These are phyloP conservation scores for Stramenopiles sp. DNA, from an alignment of 352 stramenopile species.

Conservation along the genomic window DNA sequence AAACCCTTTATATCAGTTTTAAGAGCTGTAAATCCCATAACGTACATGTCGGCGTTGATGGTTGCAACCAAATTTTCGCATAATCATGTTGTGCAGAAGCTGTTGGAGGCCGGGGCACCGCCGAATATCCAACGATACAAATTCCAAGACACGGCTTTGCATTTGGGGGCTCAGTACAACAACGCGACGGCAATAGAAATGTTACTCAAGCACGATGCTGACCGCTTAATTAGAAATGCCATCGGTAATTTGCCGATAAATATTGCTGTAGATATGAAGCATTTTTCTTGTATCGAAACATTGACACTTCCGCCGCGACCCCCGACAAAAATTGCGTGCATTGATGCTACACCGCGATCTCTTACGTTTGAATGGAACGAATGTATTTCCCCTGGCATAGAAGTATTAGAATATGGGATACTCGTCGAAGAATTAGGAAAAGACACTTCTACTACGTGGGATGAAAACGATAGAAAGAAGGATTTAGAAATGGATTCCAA, in stretches of 20 bases:
- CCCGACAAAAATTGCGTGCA: not conserved
- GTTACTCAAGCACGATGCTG: not conserved
- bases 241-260: not conserved
- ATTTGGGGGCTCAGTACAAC: not conserved
- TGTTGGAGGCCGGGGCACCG: not conserved
- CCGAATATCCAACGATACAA: not conserved
- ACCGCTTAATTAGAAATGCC: not conserved
- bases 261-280: not conserved
- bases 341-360: not conserved
- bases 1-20: too few species aligned
- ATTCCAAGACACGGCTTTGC: not conserved
- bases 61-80: not conserved
- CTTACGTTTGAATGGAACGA: not conserved
- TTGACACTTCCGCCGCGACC: not conserved
- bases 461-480: not conserved
- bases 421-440: not conserved
- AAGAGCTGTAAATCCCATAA: too few species aligned
- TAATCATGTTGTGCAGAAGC: not conserved
- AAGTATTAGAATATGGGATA: constrained; percentile 1
- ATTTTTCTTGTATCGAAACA: not conserved
- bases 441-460: not conserved
- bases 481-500: too few species aligned
- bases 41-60: too few species aligned
- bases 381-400: not conserved
- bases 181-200: not conserved